These are phyloP conservation scores for Cornus suecica DNA, from an alignment of 148 eudicot species.

Conservation along the genomic window DNA sequence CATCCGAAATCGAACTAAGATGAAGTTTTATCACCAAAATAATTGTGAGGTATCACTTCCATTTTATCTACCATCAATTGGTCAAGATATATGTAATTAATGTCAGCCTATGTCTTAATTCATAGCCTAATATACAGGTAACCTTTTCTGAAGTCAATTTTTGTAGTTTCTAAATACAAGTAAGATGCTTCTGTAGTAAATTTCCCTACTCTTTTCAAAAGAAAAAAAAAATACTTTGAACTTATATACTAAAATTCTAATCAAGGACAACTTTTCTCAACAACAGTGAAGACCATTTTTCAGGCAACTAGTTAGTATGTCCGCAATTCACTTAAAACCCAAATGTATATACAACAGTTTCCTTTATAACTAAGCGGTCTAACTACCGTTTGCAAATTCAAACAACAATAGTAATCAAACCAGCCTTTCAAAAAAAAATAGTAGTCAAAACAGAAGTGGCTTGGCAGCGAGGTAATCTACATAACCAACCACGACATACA, in stretches of 20 bases:
- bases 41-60: neutral
- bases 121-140: neutral
- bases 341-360: neutral
- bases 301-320: neutral
- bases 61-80: neutral
- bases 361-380: neutral
- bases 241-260: no score
- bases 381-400: neutral
- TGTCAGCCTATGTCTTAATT: neutral
- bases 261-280: neutral
- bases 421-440: no score
- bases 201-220: neutral
- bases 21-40: neutral
- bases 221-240: no score
- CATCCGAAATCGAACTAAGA: neutral
- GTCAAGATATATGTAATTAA: neutral
- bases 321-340: neutral
- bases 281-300: neutral
- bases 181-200: neutral
- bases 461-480: neutral
- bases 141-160: neutral
- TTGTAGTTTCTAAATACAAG: slow-evolving; percentile 6
- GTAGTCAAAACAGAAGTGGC: no score
- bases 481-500: slow-evolving; percentile 8
- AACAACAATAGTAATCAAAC: neutral